Evolutionary conservation across 305 asterid species (phyloP), one percentile per base, ranked within the genome.

Genomic region (Rubia balearica): DNA sequence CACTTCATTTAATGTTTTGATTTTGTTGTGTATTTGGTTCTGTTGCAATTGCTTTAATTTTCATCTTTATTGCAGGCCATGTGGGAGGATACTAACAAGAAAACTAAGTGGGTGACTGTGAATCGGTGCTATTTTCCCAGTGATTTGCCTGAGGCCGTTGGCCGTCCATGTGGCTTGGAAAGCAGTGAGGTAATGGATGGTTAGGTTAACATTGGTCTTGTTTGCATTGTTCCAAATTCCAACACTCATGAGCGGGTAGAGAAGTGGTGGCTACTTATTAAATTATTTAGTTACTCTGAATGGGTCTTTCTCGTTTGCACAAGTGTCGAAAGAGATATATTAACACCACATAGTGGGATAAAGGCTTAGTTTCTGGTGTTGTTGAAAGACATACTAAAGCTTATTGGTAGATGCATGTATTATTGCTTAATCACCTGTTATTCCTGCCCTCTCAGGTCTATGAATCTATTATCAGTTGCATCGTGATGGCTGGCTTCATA

Each of bases 141-240:
- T 71, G 99, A 95, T 80, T 90, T 95, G 82, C 98, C 99, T 61
- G 90, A 81, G 83, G 80, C 92, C 75, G 92, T 91, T 74, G 98
- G 96, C 65, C 96, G 96, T 71, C 98, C 99, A 61, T 87, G 97
- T 69, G 87, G 95, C 83, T 88, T 90, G 76, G 97, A 88, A 74
- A 86, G 85, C 85, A 85, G 79, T 72, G 99, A 95, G 99, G 99
- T 95, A 79, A 75, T 46, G 55, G 45, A 64, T 57, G 5, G 4
- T 36, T 22, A 24, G 59, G 27, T 73, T 69, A 30, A 12, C n/a
- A 67, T 64, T 70, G 65, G 55, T 55, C 65, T 65, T 77, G 2
- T 36, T 49, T 73, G 43, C 42, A 21, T 62, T 40, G 14, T 17
- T 51, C 21, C 53, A 48, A 45, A 19, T 76, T 75, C 24, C 24